Evolutionary conservation across 192 early-diverging fungal genomes (phyloP).

Genomic region (Geranomyces michiganensis): DNA sequence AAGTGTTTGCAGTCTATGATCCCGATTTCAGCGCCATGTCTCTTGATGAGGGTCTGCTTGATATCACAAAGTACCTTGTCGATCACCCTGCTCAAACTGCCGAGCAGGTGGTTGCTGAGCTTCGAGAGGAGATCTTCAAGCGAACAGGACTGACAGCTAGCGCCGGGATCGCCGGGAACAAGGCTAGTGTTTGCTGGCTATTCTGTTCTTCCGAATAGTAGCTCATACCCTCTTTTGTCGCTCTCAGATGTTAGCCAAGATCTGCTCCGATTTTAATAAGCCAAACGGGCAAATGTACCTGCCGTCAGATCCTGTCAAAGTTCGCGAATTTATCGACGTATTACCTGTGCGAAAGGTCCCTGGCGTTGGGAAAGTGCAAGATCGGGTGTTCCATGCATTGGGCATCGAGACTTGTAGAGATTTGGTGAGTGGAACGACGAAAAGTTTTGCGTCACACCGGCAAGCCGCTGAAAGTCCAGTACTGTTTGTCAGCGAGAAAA

Average conservation of each 20-base stretch:
- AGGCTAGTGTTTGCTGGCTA: background rate
- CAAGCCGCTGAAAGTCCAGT: too few species aligned
- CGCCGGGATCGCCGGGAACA: slow-evolving; percentile 15
- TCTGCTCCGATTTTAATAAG: slow-evolving; percentile 61
- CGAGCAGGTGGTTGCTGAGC: slow-evolving; percentile 49
- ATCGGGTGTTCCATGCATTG: slow-evolving; percentile 55
- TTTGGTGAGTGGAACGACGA: slow-evolving; percentile 31
- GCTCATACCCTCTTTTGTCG: slow-evolving; percentile 40
- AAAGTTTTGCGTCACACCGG: background rate
- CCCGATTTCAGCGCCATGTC: slow-evolving; percentile 56
- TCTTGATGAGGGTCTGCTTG: slow-evolving; percentile 56
- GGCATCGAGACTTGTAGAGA: slow-evolving; percentile 59
- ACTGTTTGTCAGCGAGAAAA: slow-evolving; percentile 22
- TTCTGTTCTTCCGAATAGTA: background rate
- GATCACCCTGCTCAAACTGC: slow-evolving; percentile 39
- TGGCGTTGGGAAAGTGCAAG: slow-evolving; percentile 61
- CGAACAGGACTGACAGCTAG: slow-evolving; percentile 13
- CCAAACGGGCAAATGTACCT: slow-evolving; percentile 70
- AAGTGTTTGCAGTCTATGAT: slow-evolving; percentile 64
- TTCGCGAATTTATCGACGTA: slow-evolving; percentile 50
- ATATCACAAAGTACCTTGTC: slow-evolving; percentile 53
- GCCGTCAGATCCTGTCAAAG: slow-evolving; percentile 37
- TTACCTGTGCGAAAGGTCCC: slow-evolving; percentile 60
- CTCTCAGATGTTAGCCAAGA: slow-evolving; percentile 18
- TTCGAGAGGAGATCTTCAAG: slow-evolving; percentile 53